Conservation (phyloP, 2,329 filamentous ascomycete species). For the Ceratocystis eucalypticola region DNA sequence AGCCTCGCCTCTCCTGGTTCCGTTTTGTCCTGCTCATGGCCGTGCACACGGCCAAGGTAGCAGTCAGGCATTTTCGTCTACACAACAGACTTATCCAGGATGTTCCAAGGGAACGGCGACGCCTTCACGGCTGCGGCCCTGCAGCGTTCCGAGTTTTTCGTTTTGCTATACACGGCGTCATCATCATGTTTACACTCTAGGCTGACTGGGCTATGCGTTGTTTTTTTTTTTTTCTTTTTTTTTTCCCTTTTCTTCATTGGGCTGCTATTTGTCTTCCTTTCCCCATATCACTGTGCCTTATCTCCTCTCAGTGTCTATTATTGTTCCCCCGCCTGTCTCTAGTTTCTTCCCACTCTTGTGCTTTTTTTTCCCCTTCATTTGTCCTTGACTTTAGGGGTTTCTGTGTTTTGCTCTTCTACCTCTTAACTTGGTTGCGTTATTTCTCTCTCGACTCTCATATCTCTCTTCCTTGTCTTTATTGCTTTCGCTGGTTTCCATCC, state of each 20-base stretch:
- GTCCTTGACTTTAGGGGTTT: slow-evolving; percentile 3
- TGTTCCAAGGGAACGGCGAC: background rate
- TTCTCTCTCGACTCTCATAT: background rate
- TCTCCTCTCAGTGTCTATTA: slow-evolving; percentile 9
- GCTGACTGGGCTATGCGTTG: slow-evolving; percentile 13
- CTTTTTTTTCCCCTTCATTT: slow-evolving; percentile 6
- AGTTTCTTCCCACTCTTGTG: slow-evolving; percentile 8
- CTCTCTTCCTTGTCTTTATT: slow-evolving; percentile 7
- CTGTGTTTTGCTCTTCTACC: slow-evolving; percentile 2
- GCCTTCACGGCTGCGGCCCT: slow-evolving; percentile 6
- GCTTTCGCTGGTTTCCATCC: slow-evolving; percentile 1
- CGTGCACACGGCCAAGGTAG: background rate
- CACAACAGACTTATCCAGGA: background rate
- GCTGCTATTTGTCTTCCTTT: slow-evolving; percentile 2
- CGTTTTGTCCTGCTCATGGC: background rate
- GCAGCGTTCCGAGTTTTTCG: slow-evolving; percentile 13
- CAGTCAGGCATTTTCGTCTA: background rate
- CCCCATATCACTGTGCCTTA: background rate
- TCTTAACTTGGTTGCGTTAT: slow-evolving; percentile 8
- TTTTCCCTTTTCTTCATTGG: background rate
- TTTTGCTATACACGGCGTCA: slow-evolving; percentile 17
- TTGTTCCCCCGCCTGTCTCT: slow-evolving; percentile 4
- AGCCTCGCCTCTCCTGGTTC: background rate
- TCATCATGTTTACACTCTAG: slow-evolving; percentile 13
- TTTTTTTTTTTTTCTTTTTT: background rate